These are phyloP conservation scores for Leptosphaerulina australis DNA, from an alignment of 2,329 filamentous ascomycete species.

Conservation along the genomic window DNA sequence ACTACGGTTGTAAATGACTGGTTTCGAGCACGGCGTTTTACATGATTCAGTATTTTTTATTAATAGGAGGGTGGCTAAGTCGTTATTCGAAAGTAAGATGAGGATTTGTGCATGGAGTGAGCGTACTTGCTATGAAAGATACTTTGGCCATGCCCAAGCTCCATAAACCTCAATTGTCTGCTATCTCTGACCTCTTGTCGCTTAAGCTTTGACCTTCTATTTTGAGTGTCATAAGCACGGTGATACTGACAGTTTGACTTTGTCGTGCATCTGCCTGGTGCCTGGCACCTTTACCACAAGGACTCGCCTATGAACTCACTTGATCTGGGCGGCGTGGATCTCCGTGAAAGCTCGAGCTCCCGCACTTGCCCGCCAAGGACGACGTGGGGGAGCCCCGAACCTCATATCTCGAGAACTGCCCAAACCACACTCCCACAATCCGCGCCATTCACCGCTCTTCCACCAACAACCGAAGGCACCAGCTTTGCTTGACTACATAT, in stretches of 20 bases:
- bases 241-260: neutral
- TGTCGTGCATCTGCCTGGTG: neutral
- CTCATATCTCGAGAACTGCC: conserved; percentile 35
- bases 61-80: neutral
- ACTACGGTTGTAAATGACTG: conserved; percentile 67
- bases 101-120: conserved; percentile 7
- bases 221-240: neutral
- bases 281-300: conserved; percentile 7
- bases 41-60: neutral
- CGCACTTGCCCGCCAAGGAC: conserved; percentile 19
- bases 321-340: conserved; percentile 27
- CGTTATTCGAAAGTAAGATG: conserved; percentile 6
- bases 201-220: neutral
- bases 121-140: neutral
- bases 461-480: conserved; percentile 16
- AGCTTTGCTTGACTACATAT: conserved; percentile 17
- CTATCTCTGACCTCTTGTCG: neutral
- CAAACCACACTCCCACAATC: conserved; percentile 25
- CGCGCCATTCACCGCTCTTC: conserved; percentile 22
- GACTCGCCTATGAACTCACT: conserved; percentile 19
- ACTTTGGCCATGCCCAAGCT: neutral
- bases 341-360: conserved; percentile 33
- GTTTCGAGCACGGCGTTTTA: conserved; percentile 11
- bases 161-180: neutral
- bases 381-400: conserved; percentile 31